Evolutionary conservation across 2,329 filamentous ascomycete species (phyloP).

Genomic region (Neoarthrinium moseri): DNA sequence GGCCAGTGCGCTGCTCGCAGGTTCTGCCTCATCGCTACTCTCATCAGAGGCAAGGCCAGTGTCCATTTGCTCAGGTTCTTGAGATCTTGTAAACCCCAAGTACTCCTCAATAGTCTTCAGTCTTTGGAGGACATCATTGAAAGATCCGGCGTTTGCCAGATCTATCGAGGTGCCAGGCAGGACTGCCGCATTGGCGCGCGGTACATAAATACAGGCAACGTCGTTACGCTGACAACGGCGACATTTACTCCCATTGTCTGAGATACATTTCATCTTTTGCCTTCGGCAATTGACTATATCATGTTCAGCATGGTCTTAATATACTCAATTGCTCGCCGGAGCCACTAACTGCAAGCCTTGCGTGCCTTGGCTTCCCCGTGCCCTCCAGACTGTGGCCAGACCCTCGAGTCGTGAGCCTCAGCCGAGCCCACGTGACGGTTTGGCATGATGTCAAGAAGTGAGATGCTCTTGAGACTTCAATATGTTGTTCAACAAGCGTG

Average conservation of each 20-base stretch:
- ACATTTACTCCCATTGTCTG: constrained; percentile 31
- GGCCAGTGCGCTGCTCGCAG: constrained; percentile 6
- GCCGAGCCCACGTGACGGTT: neutral
- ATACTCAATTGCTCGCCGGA: neutral
- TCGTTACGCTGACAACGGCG: constrained; percentile 31
- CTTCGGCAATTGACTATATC: constrained; percentile 23
- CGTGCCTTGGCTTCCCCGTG: constrained; percentile 22
- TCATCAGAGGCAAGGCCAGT: constrained; percentile 16
- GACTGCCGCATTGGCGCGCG: constrained; percentile 34
- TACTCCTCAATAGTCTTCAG: constrained; percentile 25
- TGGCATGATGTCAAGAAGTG: no score
- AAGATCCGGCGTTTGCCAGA: constrained; percentile 15
- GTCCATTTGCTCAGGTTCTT: constrained; percentile 6
- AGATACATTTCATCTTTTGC: constrained; percentile 36
- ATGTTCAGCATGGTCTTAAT: neutral
- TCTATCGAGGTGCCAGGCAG: constrained; percentile 11
- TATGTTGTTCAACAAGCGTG: no score
- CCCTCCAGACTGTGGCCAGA: constrained; percentile 13
- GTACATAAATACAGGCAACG: constrained; percentile 38
- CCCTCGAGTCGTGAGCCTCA: neutral
- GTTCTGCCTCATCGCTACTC: constrained; percentile 5
- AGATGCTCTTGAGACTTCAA: no score
- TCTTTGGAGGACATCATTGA: constrained; percentile 16
- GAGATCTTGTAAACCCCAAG: constrained; percentile 21
- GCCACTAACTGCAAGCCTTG: constrained; percentile 27